phyloP scores from a whole-genome alignment of 345 rosid species.

The Streptanthus diversifolius region DNA sequence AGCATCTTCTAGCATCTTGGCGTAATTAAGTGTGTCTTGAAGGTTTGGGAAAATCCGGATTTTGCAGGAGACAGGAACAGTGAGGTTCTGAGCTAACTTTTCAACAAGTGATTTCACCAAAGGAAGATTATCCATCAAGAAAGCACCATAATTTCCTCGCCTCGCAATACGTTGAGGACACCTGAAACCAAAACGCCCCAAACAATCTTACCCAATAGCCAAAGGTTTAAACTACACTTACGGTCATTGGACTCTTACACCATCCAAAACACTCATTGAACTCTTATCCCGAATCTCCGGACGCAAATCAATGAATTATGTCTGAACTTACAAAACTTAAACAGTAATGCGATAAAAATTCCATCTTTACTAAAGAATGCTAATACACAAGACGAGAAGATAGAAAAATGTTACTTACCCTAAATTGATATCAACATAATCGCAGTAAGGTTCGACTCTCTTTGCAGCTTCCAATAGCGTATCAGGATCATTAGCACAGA shows the following conservation, averaged over 20 bases:
- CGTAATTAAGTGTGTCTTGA: slow-evolving; percentile 72
- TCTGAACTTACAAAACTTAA: neutral
- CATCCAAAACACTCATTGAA: neutral
- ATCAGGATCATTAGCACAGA: slow-evolving; percentile 94
- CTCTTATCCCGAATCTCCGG: neutral
- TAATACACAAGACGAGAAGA: neutral
- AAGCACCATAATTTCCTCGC: slow-evolving; percentile 91
- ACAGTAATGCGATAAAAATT: neutral
- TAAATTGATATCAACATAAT: slow-evolving; percentile 89
- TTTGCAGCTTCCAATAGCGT: slow-evolving; percentile 69
- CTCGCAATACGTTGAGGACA: slow-evolving; percentile 95
- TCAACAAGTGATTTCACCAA: slow-evolving; percentile 78
- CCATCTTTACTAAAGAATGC: neutral
- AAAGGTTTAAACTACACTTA: neutral
- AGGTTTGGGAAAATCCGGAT: slow-evolving; percentile 74
- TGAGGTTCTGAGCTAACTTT: slow-evolving; percentile 58
- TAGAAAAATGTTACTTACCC: slow-evolving; percentile 47
- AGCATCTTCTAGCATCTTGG: slow-evolving; percentile 91
- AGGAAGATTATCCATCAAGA: slow-evolving; percentile 93
- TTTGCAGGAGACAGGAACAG: slow-evolving; percentile 85
- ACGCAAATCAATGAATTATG: neutral
- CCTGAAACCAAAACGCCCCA: slow-evolving; percentile 35
- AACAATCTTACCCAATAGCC: neutral
- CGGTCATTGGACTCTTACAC: neutral
- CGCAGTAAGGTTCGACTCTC: slow-evolving; percentile 75